phyloP scores from a whole-genome alignment of 306 rosid genomes.

The Vicia villosa region DNA sequence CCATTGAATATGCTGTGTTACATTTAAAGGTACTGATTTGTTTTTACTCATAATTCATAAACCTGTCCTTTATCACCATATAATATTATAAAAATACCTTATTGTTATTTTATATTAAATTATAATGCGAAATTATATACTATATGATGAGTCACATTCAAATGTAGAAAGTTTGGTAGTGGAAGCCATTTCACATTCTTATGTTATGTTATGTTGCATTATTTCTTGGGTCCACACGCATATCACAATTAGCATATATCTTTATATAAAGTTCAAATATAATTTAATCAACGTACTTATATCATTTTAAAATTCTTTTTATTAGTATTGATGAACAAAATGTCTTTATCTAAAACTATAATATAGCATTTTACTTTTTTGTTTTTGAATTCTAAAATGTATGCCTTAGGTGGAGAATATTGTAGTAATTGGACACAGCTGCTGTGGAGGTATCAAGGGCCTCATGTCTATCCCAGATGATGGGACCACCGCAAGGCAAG shows the following conservation, averaged over 20 bases:
- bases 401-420: conserved; percentile 81
- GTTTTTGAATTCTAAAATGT: conserved; percentile 14
- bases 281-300: too few relatives aligned
- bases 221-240: conserved; percentile 39
- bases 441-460: conserved; percentile 97
- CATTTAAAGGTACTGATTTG: conserved; percentile 66
- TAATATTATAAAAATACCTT: too few relatives aligned
- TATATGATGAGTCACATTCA: conserved; percentile 16
- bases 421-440: conserved; percentile 90
- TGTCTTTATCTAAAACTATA: conserved; percentile 12
- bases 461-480: conserved; percentile 95
- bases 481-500: conserved; percentile 75
- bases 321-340: background rate
- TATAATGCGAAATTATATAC: too few relatives aligned
- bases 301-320: too few relatives aligned
- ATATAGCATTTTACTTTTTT: conserved; percentile 1
- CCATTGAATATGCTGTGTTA: conserved; percentile 90
- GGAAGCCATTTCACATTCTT: conserved; percentile 13
- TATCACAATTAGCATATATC: background rate
- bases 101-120: too few relatives aligned
- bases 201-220: conserved; percentile 18
- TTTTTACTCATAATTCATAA: background rate
- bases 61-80: conserved; percentile 8
- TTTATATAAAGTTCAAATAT: too few relatives aligned
- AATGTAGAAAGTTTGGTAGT: conserved; percentile 31